A percentile compares a stretch with the other conserved stretches of the same genome.
Evolutionary conservation across 2,329 filamentous ascomycete genomes (phyloP).

Genomic region (Meredithiella fracta): DNA sequence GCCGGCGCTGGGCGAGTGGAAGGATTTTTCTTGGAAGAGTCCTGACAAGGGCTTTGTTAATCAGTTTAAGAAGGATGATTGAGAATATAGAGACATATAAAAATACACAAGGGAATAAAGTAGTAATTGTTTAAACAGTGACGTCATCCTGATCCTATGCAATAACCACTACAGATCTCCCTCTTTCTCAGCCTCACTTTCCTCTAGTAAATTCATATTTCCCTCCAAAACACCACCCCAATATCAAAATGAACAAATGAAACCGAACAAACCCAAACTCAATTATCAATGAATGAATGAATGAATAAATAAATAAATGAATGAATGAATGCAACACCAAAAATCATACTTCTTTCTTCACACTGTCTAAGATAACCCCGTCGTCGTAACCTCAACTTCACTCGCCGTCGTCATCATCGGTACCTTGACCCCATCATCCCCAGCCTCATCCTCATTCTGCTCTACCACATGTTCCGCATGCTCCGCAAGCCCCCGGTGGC

Average conservation of each 20-base stretch:
- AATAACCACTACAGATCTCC: too few species aligned
- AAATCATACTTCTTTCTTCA: not conserved
- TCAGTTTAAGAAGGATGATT: conserved; percentile 16
- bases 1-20: conserved; percentile 41
- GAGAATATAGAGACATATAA: too few species aligned
- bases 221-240: too few species aligned
- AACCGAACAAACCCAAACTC: too few species aligned
- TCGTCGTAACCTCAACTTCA: not conserved
- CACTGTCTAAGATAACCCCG: not conserved
- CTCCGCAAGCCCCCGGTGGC: conserved; percentile 3
- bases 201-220: too few species aligned
- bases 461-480: conserved; percentile 7
- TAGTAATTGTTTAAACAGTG: too few species aligned
- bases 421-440: not conserved
- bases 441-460: not conserved
- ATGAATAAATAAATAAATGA: not conserved
- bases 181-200: too few species aligned
- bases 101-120: too few species aligned
- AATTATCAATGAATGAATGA: too few species aligned
- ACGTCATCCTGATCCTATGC: too few species aligned
- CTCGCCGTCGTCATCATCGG: not conserved
- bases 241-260: too few species aligned
- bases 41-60: conserved; percentile 33
- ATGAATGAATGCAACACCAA: not conserved
- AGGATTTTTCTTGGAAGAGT: conserved; percentile 48